Base-by-base conservation (phyloP, 1,284 basidiomycete genomes). In the Ganoderma boninense region DNA sequence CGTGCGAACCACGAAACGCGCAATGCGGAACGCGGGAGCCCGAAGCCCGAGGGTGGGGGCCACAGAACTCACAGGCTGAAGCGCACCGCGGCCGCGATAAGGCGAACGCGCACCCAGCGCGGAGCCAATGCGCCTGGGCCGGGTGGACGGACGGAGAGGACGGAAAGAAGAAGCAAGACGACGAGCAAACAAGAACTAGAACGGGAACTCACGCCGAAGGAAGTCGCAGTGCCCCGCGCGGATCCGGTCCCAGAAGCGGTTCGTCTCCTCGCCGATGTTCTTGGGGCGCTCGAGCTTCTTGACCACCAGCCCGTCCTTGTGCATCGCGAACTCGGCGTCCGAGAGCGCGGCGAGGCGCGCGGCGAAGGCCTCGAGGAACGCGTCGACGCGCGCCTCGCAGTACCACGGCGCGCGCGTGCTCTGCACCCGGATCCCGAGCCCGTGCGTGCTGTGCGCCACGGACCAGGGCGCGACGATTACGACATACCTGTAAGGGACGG, bases 291-390 rank as follows among this genome's bases (percentile, higher is more conserved):
- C 78, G 29, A 78, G 73, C 43, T 73, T 70, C 70, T 76, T 78
- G 43, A 77, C 72, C 62, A 78, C 61, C n/a, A 80, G 75, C 6
- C 78, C 78, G 43, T 76, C 72, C 69, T 79, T 79, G 69, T 77
- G 68, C 38, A 61, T 61, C 44, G 65, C 68, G 67, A 79, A 75
- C 26, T 73, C 72, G 2, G 71, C 74, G 0, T 59, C 66, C 7
- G 74, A n/a, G 67, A 79, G 71, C 18, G 23, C 60, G 10, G 71
- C 73, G 23, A 80, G 71, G 2, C 43, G 64, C n/a, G 66, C 70
- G 11, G 74, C 74, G 66, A 77, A 77, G 1, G 67, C 64, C 61
- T 69, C 69, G 6, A 79, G 65, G 72, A 80, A 80, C 2, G 73
- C 73, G 13, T 79, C 77, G 14, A 80, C 75, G 23, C 79, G 75